A percentile compares a stretch with the other conserved stretches of the same genome.
Conservation (phyloP, 2,329 filamentous ascomycete species). For the Dryadomyces quercus-mongolicae region DNA sequence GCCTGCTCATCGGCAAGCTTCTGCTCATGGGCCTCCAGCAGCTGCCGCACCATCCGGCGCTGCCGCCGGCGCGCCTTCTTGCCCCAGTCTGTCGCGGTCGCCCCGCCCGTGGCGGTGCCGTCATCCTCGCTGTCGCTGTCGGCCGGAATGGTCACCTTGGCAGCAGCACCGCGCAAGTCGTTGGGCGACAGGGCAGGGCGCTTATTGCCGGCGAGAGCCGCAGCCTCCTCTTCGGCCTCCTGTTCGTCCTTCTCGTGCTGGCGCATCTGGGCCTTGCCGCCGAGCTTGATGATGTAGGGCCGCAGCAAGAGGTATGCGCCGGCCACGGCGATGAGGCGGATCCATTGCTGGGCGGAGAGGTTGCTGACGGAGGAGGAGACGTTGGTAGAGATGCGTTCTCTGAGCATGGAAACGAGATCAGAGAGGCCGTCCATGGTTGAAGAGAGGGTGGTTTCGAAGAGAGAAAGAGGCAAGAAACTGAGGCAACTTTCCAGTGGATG, state of each 20-base stretch:
- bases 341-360: slow-evolving; percentile 41
- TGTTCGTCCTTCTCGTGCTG: slow-evolving; percentile 50
- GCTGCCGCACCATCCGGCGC: slow-evolving; percentile 51
- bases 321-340: slow-evolving; percentile 60
- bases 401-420: slow-evolving; percentile 14
- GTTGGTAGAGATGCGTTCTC: slow-evolving; percentile 33
- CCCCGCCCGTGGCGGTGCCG: slow-evolving; percentile 32
- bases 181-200: slow-evolving; percentile 46
- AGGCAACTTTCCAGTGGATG: no score
- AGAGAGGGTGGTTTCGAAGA: background rate
- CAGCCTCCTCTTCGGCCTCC: slow-evolving; percentile 27
- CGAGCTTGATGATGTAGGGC: slow-evolving; percentile 60
- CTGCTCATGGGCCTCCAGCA: slow-evolving; percentile 52
- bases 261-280: slow-evolving; percentile 49
- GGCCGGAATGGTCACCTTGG: slow-evolving; percentile 30
- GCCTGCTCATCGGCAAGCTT: slow-evolving; percentile 40
- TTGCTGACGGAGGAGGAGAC: slow-evolving; percentile 33
- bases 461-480: background rate
- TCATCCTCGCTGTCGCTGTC: slow-evolving; percentile 29
- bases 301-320: slow-evolving; percentile 63
- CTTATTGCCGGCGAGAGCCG: slow-evolving; percentile 23
- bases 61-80: slow-evolving; percentile 59
- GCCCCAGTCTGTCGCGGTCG: slow-evolving; percentile 47
- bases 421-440: slow-evolving; percentile 16
- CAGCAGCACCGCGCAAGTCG: slow-evolving; percentile 32